These are phyloP conservation scores for Yarrowia alimentaria DNA, from an alignment of 805 yeast species.

Conservation along the genomic window DNA sequence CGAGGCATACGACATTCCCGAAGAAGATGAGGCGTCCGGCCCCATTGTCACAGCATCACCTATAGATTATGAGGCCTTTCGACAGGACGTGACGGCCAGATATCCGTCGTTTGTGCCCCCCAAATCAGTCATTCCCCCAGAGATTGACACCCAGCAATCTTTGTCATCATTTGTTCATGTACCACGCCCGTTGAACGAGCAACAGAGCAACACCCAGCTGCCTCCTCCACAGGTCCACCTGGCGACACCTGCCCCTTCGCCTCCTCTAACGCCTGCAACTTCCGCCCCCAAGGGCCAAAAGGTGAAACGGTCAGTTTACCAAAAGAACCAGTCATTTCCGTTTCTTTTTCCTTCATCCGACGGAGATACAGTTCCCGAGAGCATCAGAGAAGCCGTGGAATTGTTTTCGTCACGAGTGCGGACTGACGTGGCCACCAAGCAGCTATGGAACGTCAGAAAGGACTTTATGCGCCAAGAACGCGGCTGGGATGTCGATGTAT, in stretches of 20 bases:
- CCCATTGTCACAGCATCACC: conserved; percentile 59
- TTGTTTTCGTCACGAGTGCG: conserved; percentile 61
- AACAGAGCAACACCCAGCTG: conserved; percentile 45
- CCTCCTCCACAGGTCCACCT: conserved; percentile 63
- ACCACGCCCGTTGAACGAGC: conserved; percentile 52
- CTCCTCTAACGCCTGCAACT: conserved; percentile 54
- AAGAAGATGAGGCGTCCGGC: conserved; percentile 33
- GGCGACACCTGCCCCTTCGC: conserved; percentile 89
- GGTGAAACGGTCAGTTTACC: conserved; percentile 46
- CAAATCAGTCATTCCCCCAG: conserved; percentile 47
- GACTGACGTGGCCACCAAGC: conserved; percentile 65
- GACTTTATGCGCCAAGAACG: conserved; percentile 70
- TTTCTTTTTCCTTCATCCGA: conserved; percentile 56
- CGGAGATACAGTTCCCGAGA: conserved; percentile 56
- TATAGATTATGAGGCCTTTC: conserved; percentile 75
- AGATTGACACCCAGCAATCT: conserved; percentile 51
- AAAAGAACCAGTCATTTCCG: conserved; percentile 66
- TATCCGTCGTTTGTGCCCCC: conserved; percentile 70
- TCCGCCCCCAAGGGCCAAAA: conserved; percentile 36
- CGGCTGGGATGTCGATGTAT: too few relatives aligned
- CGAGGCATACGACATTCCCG: conserved; percentile 43
- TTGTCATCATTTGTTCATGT: conserved; percentile 58
- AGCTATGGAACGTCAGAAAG: conserved; percentile 70
- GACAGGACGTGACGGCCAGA: conserved; percentile 69
- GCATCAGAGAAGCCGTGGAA: conserved; percentile 75